Base-by-base conservation (phyloP, 192 early-diverging fungal genomes). In the Radiomyces spectabilis region DNA sequence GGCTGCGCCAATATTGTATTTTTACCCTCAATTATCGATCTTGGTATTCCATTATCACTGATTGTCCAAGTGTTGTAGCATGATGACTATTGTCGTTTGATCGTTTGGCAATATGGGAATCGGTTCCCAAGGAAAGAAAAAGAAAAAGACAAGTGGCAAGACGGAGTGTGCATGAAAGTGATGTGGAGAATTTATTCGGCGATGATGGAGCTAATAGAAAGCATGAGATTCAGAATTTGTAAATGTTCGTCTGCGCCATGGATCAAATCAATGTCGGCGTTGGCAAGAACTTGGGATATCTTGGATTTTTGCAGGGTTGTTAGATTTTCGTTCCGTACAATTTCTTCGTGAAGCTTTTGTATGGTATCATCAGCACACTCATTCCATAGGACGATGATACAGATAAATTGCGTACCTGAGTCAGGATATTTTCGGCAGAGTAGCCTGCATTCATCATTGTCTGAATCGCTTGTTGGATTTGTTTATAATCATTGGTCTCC, bases 241-340 rank as follows among this genome's bases (percentile, higher is more conserved):
- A 98, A 63, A 48, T 92, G 77, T 60, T 98, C 95, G 59, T 95
- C 91, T 1, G 91, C 87, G 3, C 95, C 93, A 44, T 94, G 91
- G 22, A 79, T 68, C 16, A 98, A 75, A 1, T 69, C 63, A 58
- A 83, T 80, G 61, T 98, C 95, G 9, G 75, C 68, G 21, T 60
- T 47, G 2, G 78, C 92, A 60, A 98, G 68, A 5, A 73, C 47
- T 50, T 83, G 66, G 0, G 82, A 71, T 30, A 94, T 77, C 45
- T 79, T 74, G 7, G 87, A 66, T 65, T 95, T 93, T 52, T 92
- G 80, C n/a, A 79, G 32, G 18, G 82, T 73, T 13, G 66, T 72
- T 43, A 92, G 59, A 24, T 77, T 63, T 42, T 76, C 71, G 41
- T 87, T 82, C 24, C 66, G 71, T 15, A 89, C 54, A 29, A 90